Base-by-base conservation (phyloP, 2,329 filamentous ascomycete genomes). In the Clonostachys solani region DNA sequence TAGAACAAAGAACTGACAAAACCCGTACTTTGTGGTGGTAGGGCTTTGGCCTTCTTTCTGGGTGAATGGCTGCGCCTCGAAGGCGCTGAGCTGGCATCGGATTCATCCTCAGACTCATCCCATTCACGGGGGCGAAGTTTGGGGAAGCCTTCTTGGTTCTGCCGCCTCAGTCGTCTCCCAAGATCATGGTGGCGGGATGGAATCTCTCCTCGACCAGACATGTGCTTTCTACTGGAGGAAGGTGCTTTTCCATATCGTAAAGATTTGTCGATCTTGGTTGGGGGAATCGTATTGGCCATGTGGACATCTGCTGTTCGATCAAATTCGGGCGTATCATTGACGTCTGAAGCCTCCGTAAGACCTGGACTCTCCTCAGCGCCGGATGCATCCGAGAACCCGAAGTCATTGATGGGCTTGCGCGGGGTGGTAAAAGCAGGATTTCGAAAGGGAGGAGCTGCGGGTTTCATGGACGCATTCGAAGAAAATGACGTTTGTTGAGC, bases 351-450 rank as follows among this genome's bases (percentile, higher is more conserved):
- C 54, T 84, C 81, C 41, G 78, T 82, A 57, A 69, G 65, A 23
- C 76, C 78, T 16, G 82, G 82, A 51, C 81, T 85, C 16, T 79
- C 77, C 51, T 86, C 82, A 40, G 75, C 72, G 29, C 75, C 74
- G 4, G 80, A 83, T 38, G 68, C 66, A 56, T 83, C 80, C 5
- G 80, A 81, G 43, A 78, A 64, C 4, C 69, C 58, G 15, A 74
- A 66, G 34, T 78, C 71, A 35, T 84, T 79, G 49, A 78, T 69
- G 0, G 77, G 73, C 49, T 75, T 79, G 43, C 82, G 76, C 1
- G 81, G 82, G 0, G 82, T 86, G 3, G 77, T 83, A 52, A 86
- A 86, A 4, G 81, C 76, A 1, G 81, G 78, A 53, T 85, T 85
- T 18, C 81, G 77, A 52, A 85, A 85, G 1, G 74, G 69, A 13